These are phyloP conservation scores for Simplicillium aogashimaense DNA, from an alignment of 2,329 filamentous ascomycete genomes.

Conservation along the genomic window DNA sequence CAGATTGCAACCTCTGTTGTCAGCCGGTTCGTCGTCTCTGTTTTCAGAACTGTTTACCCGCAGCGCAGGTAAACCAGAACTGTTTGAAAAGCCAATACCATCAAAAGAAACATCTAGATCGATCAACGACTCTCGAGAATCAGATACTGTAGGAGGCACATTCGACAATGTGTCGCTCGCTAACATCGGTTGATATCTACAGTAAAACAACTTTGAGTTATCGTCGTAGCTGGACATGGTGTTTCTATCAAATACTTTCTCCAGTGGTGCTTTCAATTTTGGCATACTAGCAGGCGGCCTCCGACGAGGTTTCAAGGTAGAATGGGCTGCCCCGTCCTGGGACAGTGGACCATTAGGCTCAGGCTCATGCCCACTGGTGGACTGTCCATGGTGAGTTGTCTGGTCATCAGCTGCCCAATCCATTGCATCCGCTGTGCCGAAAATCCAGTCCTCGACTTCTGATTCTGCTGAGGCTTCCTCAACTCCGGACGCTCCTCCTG, in stretches of 20 bases:
- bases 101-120: conserved; percentile 32
- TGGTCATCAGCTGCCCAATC: conserved; percentile 29
- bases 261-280: conserved; percentile 29
- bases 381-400: too few species aligned
- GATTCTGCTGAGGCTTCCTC: conserved; percentile 23
- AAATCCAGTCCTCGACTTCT: conserved; percentile 49
- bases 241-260: conserved; percentile 37
- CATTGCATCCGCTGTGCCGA: conserved; percentile 44
- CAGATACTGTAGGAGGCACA: too few species aligned
- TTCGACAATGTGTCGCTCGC: conserved; percentile 44
- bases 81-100: not conserved
- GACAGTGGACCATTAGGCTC: too few species aligned
- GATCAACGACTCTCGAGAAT: conserved; percentile 37
- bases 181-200: conserved; percentile 14
- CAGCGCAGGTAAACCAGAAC: not conserved
- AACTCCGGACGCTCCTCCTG: conserved; percentile 38
- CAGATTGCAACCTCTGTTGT: too few species aligned
- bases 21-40: not conserved
- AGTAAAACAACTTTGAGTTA: conserved; percentile 32
- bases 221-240: conserved; percentile 35
- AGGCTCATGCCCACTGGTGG: too few species aligned
- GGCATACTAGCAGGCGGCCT: conserved; percentile 32
- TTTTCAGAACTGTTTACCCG: not conserved
- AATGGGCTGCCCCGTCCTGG: not conserved
- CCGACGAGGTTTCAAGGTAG: conserved; percentile 16